These are phyloP conservation scores for Wickerhamiella nectarea DNA, from an alignment of 805 yeast species.

Conservation along the genomic window DNA sequence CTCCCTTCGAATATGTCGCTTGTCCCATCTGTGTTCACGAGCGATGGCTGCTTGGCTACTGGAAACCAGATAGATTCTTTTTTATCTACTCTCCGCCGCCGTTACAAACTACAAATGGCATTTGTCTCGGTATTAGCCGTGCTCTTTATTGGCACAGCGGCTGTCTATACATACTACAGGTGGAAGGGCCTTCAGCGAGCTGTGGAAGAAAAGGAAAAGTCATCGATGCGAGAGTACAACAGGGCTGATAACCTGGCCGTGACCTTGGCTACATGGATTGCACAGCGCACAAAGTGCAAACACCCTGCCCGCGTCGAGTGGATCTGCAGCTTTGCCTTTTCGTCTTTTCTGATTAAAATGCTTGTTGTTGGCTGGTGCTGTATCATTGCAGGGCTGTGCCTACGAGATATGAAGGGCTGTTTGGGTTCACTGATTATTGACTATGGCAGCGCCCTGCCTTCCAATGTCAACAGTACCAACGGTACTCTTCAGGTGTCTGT, in stretches of 20 bases:
- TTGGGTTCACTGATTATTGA: not conserved
- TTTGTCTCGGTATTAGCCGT: conserved; percentile 11
- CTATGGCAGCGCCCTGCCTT: not conserved
- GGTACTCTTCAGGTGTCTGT: conserved; percentile 2
- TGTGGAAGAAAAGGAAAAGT: not conserved
- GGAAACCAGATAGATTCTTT: not conserved
- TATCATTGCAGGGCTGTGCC: conserved; percentile 7
- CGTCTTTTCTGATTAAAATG: not conserved
- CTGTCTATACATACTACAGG: conserved; percentile 9
- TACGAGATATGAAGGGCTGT: not conserved
- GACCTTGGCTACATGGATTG: not conserved
- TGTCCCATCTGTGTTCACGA: not conserved
- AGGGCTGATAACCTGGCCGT: not conserved
- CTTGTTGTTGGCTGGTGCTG: conserved; percentile 9
- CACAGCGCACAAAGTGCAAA: not conserved
- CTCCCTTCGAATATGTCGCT: conserved; percentile 7
- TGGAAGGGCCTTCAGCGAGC: conserved; percentile 7
- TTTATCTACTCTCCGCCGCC: not conserved
- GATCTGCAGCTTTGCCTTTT: conserved; percentile 1
- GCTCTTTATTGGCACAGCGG: conserved; percentile 4
- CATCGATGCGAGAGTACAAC: not conserved
- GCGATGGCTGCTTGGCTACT: conserved; percentile 1
- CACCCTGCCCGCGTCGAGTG: not conserved
- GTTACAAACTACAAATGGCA: conserved; percentile 6
- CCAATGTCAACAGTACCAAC: conserved; percentile 1